Base-by-base conservation (phyloP, 768 basidiomycete genomes). In the Roridomyces roridus region DNA sequence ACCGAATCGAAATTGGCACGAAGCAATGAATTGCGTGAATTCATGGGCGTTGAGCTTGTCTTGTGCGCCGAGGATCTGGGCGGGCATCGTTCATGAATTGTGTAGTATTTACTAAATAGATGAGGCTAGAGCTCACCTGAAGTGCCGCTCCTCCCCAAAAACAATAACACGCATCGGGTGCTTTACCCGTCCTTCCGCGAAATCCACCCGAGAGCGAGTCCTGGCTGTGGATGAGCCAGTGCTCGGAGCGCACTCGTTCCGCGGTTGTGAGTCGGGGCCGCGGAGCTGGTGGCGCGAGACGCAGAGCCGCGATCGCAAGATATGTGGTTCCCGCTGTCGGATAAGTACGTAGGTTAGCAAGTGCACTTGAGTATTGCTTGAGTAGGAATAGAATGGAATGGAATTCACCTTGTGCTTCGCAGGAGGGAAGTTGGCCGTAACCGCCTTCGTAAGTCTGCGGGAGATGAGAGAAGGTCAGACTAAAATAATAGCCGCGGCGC, bases 261-360 rank as follows among this genome's bases (percentile, higher is more conserved):
- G 62, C 58, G 2, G 69, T 56, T 6, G 79, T 69, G 46, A 80
- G 60, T 35, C 65, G 65, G 15, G 56, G 52, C 56, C 53, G 64
- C 20, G 65, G 54, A n/a, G 53, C 62, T 18, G 67, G 60, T 43
- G 78, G 71, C 46, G 78, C 77, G 47, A 92, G 81, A 47, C 82
- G 70, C 17, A 96, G 78, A 0, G 89, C 80, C 1, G 95, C 93
- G 29, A 97, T 68, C 1, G 92, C 90, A 62, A 92, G 95, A 72
- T 97, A 98, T 3, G 96, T 97, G 18, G 94, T 91, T 8, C 96
- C 96, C 20, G 96, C 95, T 94, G 47, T 21, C n/a, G n/a, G n/a
- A n/a, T n/a, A n/a, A n/a, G n/a, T n/a, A n/a, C n/a, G n/a, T n/a
- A n/a, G n/a, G n/a, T n/a, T n/a, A n/a, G n/a, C n/a, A n/a, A n/a